phyloP scores from a whole-genome alignment of 192 early-diverging fungal genomes.

The Spizellomyces sp. region DNA sequence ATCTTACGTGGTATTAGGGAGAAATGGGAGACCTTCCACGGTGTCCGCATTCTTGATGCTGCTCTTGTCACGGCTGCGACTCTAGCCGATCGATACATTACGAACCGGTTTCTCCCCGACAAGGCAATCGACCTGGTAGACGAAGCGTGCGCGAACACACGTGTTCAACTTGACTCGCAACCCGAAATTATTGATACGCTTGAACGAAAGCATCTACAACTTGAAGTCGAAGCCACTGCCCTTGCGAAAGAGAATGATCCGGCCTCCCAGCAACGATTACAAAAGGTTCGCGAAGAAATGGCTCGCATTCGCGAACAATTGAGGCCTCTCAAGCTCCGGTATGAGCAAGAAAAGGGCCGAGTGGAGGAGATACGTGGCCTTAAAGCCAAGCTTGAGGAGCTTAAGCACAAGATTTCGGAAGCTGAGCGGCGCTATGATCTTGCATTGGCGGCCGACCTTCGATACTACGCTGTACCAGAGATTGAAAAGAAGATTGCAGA shows the following conservation, averaged over 20 bases:
- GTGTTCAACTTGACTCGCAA: conserved; percentile 93
- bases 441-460: conserved; percentile 86
- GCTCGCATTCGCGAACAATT: conserved; percentile 80
- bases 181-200: conserved; percentile 95
- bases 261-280: conserved; percentile 75
- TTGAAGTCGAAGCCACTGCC: conserved; percentile 95
- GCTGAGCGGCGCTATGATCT: conserved; percentile 85
- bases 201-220: conserved; percentile 89
- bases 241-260: conserved; percentile 91
- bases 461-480: conserved; percentile 93
- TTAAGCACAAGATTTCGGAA: conserved; percentile 81
- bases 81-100: conserved; percentile 76
- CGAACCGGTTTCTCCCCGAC: conserved; percentile 76
- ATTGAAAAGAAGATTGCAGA: conserved; percentile 72
- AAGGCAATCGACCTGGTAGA: conserved; percentile 87
- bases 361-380: conserved; percentile 86
- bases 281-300: conserved; percentile 83
- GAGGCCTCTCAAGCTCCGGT: conserved; percentile 83
- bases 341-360: conserved; percentile 82
- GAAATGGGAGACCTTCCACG: conserved; percentile 77
- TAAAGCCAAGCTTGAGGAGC: conserved; percentile 84
- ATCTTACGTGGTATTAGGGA: conserved; percentile 81
- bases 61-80: conserved; percentile 75
- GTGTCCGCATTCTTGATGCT: conserved; percentile 69
- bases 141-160: conserved; percentile 93